Evolutionary conservation across 495 filamentous ascomycete genomes (phyloP).

Genomic region (Annulohypoxylon maeteangense): DNA sequence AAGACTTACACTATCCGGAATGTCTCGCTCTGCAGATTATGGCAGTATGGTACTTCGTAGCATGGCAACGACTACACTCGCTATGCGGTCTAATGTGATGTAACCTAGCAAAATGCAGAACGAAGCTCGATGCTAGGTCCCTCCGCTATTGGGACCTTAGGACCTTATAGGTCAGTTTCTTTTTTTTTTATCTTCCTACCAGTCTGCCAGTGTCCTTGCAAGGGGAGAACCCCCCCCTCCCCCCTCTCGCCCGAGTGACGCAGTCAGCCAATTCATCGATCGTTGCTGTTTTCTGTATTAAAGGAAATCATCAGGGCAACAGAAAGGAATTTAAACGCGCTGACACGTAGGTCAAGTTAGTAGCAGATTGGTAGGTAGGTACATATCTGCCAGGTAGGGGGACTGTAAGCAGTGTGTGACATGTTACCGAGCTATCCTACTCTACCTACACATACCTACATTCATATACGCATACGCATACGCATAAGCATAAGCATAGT

Average conservation of each 20-base stretch:
- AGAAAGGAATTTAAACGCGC: slow-evolving; percentile 14
- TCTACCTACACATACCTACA: neutral
- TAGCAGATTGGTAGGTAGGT: neutral
- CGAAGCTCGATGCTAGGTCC: slow-evolving; percentile 32
- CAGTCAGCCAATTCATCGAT: slow-evolving; percentile 46
- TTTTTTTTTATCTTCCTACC: neutral
- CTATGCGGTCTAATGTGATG: slow-evolving; percentile 38
- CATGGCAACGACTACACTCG: slow-evolving; percentile 22
- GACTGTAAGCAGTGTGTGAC: slow-evolving; percentile 28
- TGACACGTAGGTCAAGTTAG: neutral
- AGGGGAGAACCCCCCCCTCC: slow-evolving; percentile 24
- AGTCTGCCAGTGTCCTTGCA: slow-evolving; percentile 18
- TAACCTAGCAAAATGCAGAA: slow-evolving; percentile 40
- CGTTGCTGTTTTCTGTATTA: slow-evolving; percentile 25
- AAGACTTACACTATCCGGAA: slow-evolving; percentile 30
- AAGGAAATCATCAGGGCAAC: slow-evolving; percentile 19
- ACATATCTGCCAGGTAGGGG: neutral
- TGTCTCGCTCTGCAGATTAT: slow-evolving; percentile 39
- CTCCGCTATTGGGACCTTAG: slow-evolving; percentile 25
- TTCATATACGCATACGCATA: slow-evolving; percentile 20
- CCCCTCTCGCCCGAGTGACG: slow-evolving; percentile 41
- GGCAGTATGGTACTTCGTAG: neutral
- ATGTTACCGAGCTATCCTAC: slow-evolving; percentile 37
- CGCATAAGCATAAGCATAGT: no score
- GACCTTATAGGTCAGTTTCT: slow-evolving; percentile 44